phyloP scores from a whole-genome alignment of 106 monocot species.

The Dendrobium catenatum region DNA sequence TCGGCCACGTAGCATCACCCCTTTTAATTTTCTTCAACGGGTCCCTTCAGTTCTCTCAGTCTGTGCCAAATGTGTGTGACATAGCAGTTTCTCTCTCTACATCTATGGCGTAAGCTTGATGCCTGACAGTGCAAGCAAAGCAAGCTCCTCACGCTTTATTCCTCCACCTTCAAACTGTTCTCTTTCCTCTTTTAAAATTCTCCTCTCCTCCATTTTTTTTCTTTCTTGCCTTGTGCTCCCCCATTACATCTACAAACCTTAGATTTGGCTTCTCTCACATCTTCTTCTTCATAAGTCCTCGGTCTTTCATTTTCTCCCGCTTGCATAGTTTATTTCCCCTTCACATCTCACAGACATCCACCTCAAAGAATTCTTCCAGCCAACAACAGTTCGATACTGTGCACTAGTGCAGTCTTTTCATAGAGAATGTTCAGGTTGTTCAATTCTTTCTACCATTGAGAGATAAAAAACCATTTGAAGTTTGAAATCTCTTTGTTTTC shows the following conservation, averaged over 20 bases:
- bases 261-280: not conserved
- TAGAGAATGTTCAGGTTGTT: not conserved
- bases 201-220: not conserved
- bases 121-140: constrained; percentile 35
- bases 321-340: not conserved
- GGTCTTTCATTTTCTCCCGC: not conserved
- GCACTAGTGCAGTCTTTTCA: not conserved
- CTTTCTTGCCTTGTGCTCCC: not conserved
- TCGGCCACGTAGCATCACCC: too few species aligned
- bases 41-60: too few species aligned
- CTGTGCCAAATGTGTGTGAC: too few species aligned
- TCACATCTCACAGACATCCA: not conserved
- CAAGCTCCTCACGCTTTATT: constrained; percentile 10
- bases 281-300: not conserved
- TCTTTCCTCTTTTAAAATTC: not conserved
- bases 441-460: not conserved
- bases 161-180: not conserved
- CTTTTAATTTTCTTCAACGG: too few species aligned
- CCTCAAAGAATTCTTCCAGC: not conserved
- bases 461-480: not conserved
- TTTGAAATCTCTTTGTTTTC: not conserved
- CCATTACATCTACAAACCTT: not conserved
- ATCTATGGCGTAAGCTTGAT: constrained; percentile 19
- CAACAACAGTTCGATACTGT: not conserved
- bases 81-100: not conserved